Evolutionary conservation across 2,329 filamentous ascomycete species (phyloP).

Genomic region (Leptographium flavum): DNA sequence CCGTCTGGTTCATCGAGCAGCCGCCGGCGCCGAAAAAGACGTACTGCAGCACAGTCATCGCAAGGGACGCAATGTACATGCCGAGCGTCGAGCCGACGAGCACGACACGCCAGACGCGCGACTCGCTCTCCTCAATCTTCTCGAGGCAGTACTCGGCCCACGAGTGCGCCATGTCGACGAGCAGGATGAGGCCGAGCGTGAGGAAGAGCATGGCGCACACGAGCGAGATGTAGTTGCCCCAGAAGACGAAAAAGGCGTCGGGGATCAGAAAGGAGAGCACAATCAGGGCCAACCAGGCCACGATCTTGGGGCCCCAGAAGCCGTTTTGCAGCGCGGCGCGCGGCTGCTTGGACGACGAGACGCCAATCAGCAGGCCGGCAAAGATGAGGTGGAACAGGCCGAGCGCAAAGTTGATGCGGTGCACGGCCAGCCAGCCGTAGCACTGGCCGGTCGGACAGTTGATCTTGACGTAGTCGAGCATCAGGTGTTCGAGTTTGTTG

Average conservation of each 20-base stretch:
- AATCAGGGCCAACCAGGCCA: constrained; percentile 75
- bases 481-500: constrained; percentile 83
- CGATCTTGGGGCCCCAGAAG: constrained; percentile 96
- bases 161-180: constrained; percentile 89
- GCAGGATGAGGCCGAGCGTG: constrained; percentile 75
- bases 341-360: constrained; percentile 73
- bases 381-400: constrained; percentile 86
- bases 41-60: constrained; percentile 95
- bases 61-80: constrained; percentile 85
- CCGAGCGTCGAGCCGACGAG: constrained; percentile 82
- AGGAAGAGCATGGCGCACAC: constrained; percentile 85
- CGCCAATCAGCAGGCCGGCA: constrained; percentile 71
- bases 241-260: constrained; percentile 85
- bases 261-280: constrained; percentile 92
- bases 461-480: constrained; percentile 91
- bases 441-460: constrained; percentile 82
- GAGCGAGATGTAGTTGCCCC: constrained; percentile 88
- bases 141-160: constrained; percentile 95
- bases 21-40: constrained; percentile 74
- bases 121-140: constrained; percentile 85
- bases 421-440: constrained; percentile 90
- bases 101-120: constrained; percentile 67
- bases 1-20: constrained; percentile 93
- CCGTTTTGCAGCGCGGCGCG: constrained; percentile 88
- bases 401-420: constrained; percentile 95